Base-by-base conservation (phyloP, 2,329 filamentous ascomycete species). In the Diplocarpon mali region DNA sequence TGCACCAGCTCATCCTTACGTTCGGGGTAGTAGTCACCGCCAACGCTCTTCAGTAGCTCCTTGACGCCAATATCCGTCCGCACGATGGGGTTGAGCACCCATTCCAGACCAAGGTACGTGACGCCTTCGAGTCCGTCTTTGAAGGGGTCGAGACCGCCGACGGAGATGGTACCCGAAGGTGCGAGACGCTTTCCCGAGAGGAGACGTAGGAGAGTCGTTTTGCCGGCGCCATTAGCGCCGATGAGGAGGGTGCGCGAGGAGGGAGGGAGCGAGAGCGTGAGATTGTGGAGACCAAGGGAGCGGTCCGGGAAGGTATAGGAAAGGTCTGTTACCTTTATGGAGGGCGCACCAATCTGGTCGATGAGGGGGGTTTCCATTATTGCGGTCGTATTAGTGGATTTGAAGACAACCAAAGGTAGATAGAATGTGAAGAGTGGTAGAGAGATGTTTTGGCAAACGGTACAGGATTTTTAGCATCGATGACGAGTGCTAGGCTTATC, bases 31-130 rank as follows among this genome's bases (percentile, higher is more conserved):
- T 78, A 76, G 63, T 94, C 77, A 11, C 92, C 92, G 49, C 92
- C 92, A 0, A 98, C 85, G 2, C 80, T 87, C 39, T 78, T 69
- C 20, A 98, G 78, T 5, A 98, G 77, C 53, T 93, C 89, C 3
- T 75, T 76, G 3, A 98, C 90, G 47, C 86, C 87, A 55, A 98
- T 95, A 65, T 98, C 92, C 27, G 83, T 93, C 41, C 90, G 84
- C 38, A 96, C 92, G 58, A 96, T 94, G 39, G 85, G 86, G 69
- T 96, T 96, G 9, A 98, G 76, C 2, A 96, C 92, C 92, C 92
- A 98, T 71, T 98, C 92, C 0, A 95, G 78, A 1, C 92, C 92
- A 7, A 98, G 83, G 65, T 98, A 98, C 16, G 90, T 96, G 28
- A 98, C 90, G 50, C 92, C 92, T 66, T 95, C 85, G 24, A 95